A percentile compares a stretch with the other conserved stretches of the same genome.
Conservation (phyloP, 2,329 filamentous ascomycete species). For the Phyllosticta citrichinensis region DNA sequence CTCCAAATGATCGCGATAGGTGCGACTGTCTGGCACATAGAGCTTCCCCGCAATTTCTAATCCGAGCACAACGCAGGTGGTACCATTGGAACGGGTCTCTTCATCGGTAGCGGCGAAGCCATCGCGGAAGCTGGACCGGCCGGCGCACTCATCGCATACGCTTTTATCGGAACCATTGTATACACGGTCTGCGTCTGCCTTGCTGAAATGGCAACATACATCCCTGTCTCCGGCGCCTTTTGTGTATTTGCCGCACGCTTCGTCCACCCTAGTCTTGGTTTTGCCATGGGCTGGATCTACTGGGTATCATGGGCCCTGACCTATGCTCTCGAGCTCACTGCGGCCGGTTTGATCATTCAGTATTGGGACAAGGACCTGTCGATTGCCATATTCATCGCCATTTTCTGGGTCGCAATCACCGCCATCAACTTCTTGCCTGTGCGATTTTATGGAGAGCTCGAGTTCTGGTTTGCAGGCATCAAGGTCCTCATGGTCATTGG, state of each 20-base stretch:
- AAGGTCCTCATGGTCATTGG: conserved; percentile 1
- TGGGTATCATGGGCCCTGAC: conserved; percentile 72
- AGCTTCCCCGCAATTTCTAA: neutral
- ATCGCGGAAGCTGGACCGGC: conserved; percentile 40
- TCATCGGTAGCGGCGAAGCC: conserved; percentile 40
- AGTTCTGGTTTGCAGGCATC: conserved; percentile 54
- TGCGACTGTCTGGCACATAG: conserved; percentile 12
- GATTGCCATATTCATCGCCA: conserved; percentile 61
- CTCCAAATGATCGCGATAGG: conserved; percentile 31
- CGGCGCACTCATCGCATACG: conserved; percentile 37
- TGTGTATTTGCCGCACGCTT: conserved; percentile 68
- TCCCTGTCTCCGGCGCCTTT: conserved; percentile 68
- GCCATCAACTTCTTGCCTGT: conserved; percentile 62
- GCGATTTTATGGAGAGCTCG: conserved; percentile 63
- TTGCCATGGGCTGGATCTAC: conserved; percentile 75
- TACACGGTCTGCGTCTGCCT: conserved; percentile 61
- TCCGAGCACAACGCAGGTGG: conserved; percentile 18
- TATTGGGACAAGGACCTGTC: conserved; percentile 57
- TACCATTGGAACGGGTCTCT: conserved; percentile 44
- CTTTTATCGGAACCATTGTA: conserved; percentile 55
- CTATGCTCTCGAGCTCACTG: conserved; percentile 62
- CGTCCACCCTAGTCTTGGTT: conserved; percentile 61
- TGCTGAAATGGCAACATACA: conserved; percentile 64
- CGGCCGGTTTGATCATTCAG: conserved; percentile 64
- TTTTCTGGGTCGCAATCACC: conserved; percentile 64